A percentile compares a stretch with the other conserved stretches of the same genome.
phyloP scores from a whole-genome alignment of 2,329 filamentous ascomycete genomes.

The Epicoccum nigrum region DNA sequence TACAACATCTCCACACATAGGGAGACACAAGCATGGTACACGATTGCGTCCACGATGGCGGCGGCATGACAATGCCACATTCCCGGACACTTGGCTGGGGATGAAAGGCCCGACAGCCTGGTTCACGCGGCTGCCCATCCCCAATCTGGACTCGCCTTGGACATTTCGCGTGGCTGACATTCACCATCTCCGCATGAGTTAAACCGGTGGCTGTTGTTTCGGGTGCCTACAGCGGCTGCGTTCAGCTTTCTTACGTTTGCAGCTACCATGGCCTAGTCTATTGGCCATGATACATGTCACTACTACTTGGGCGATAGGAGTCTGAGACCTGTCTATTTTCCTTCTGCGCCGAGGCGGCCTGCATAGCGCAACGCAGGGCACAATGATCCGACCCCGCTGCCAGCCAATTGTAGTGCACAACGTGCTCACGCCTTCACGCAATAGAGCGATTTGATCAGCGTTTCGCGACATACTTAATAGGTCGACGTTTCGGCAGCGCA shows the following conservation, averaged over 20 bases:
- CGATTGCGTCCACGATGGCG: constrained; percentile 38
- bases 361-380: constrained; percentile 11
- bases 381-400: constrained; percentile 17
- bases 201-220: constrained; percentile 34
- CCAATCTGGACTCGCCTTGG: constrained; percentile 29
- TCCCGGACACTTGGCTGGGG: constrained; percentile 42
- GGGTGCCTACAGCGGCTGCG: constrained; percentile 18
- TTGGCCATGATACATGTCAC: not conserved
- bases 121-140: constrained; percentile 34
- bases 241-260: constrained; percentile 4
- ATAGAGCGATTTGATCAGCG: constrained; percentile 6
- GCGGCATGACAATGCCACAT: constrained; percentile 45
- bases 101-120: constrained; percentile 37
- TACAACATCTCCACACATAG: constrained; percentile 24
- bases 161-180: constrained; percentile 44
- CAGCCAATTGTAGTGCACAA: constrained; percentile 24
- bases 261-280: not conserved
- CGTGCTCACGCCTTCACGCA: constrained; percentile 21
- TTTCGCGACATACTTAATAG: constrained; percentile 8
- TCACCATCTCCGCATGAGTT: constrained; percentile 18
- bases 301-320: not conserved
- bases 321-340: not conserved
- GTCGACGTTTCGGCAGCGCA: constrained; percentile 30
- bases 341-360: constrained; percentile 5
- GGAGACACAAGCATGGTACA: constrained; percentile 33